Conservation (phyloP, 2,329 filamentous ascomycete species). For the Aspergillus piperis region DNA sequence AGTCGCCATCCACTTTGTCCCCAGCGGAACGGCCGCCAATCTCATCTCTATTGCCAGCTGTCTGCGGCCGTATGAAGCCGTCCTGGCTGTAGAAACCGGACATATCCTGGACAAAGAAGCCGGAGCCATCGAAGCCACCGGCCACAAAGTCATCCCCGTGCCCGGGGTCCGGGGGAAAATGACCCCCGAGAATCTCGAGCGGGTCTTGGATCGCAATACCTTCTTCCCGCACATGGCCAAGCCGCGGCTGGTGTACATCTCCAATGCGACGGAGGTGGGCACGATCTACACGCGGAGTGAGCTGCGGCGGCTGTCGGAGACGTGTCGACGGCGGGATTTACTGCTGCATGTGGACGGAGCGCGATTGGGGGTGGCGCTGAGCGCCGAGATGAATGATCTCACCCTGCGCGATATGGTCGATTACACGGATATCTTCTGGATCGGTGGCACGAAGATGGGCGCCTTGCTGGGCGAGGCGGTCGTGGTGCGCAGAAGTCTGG, state of each 20-base stretch:
- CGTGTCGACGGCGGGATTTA: slow-evolving; percentile 47
- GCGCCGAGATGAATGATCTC: slow-evolving; percentile 48
- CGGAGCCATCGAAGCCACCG: slow-evolving; percentile 54
- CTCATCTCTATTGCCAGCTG: slow-evolving; percentile 56
- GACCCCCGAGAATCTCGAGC: slow-evolving; percentile 46
- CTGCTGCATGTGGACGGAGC: slow-evolving; percentile 54
- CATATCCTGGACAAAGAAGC: slow-evolving; percentile 55
- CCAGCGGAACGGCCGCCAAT: slow-evolving; percentile 55
- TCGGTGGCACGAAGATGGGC: slow-evolving; percentile 56
- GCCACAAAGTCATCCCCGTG: slow-evolving; percentile 56
- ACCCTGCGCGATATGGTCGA: slow-evolving; percentile 49
- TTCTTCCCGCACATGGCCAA: slow-evolving; percentile 57
- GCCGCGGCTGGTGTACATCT: slow-evolving; percentile 55
- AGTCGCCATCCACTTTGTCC: slow-evolving; percentile 54
- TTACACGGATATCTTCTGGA: slow-evolving; percentile 57
- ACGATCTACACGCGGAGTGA: slow-evolving; percentile 52
- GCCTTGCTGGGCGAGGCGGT: slow-evolving; percentile 55
- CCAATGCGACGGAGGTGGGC: slow-evolving; percentile 55
- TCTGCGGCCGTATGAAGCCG: slow-evolving; percentile 53
- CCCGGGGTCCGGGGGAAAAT: slow-evolving; percentile 51
- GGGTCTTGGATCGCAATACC: slow-evolving; percentile 51
- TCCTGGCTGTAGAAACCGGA: slow-evolving; percentile 53
- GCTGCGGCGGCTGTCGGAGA: slow-evolving; percentile 43
- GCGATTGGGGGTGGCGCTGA: slow-evolving; percentile 48
- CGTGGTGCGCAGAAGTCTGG: slow-evolving; percentile 49